These are phyloP conservation scores for Cenchrus purpureus DNA, from an alignment of 176 grass and related monocot genomes.

Conservation along the genomic window DNA sequence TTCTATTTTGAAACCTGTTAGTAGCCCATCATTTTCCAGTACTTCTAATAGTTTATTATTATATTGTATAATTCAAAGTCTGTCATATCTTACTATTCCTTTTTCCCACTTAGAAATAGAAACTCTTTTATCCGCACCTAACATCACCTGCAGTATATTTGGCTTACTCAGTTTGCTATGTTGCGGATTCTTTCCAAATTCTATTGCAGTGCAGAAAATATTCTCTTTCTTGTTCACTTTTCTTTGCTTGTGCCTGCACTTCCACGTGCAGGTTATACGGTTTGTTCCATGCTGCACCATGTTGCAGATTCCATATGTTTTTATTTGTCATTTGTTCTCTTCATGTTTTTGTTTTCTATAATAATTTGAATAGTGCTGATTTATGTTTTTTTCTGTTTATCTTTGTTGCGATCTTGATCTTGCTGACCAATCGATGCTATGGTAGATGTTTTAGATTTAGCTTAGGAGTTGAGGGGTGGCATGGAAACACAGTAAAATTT, in stretches of 20 bases:
- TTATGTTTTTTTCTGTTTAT: not conserved
- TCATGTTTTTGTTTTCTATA: not conserved
- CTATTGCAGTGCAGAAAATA: not conserved
- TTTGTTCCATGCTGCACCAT: conserved; percentile 8
- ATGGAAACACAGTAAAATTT: not conserved
- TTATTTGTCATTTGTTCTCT: not conserved
- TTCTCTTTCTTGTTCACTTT: not conserved
- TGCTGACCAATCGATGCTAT: too few relatives aligned
- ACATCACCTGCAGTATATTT: not conserved
- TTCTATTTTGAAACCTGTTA: conserved; percentile 6
- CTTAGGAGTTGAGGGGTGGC: not conserved
- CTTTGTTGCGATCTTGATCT: not conserved
- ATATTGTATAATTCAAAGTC: not conserved
- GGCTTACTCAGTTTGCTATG: not conserved
- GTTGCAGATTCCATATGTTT: conserved; percentile 18
- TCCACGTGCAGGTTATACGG: not conserved
- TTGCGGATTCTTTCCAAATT: not conserved
- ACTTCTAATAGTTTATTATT: not conserved
- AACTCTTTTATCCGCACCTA: conserved; percentile 23
- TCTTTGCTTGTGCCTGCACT: not conserved
- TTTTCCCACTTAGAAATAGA: not conserved
- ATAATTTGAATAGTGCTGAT: conserved; percentile 1
- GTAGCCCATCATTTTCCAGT: not conserved
- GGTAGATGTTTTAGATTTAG: too few relatives aligned
- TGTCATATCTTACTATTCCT: conserved; percentile 17